A percentile compares a stretch with the other conserved stretches of the same genome.
Evolutionary conservation across 352 stramenopile species (phyloP).

Genomic region (Phytophthora litchii): DNA sequence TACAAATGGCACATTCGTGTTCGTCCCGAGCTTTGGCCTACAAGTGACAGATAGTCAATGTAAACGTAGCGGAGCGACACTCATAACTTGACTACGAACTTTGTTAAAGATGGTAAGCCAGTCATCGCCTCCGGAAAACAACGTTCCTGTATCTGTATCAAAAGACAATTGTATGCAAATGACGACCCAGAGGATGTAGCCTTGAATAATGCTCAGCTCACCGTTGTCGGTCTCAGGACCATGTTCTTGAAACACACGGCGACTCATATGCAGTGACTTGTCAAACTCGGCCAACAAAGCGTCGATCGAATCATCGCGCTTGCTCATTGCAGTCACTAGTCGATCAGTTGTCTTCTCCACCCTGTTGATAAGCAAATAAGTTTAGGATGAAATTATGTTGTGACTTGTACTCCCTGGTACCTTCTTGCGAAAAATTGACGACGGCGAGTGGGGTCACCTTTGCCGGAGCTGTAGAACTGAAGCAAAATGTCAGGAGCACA

Average conservation of each 20-base stretch:
- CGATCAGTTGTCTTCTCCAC: conserved; percentile 62
- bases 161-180: too few relatives aligned
- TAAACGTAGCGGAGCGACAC: too few relatives aligned
- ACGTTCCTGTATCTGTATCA: conserved; percentile 4
- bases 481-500: not conserved
- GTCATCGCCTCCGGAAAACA: conserved; percentile 27
- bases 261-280: conserved; percentile 65
- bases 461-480: conserved; percentile 73
- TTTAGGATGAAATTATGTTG: not conserved
- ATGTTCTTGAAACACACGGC: conserved; percentile 58
- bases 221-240: conserved; percentile 45
- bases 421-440: conserved; percentile 72
- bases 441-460: conserved; percentile 58
- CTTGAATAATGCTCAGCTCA: conserved; percentile 1
- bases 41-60: not conserved
- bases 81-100: conserved; percentile 2
- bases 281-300: conserved; percentile 81
- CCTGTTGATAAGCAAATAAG: conserved; percentile 30
- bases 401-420: conserved; percentile 18
- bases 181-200: too few relatives aligned
- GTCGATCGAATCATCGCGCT: conserved; percentile 83
- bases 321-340: conserved; percentile 61
- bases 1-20: conserved; percentile 82
- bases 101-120: conserved; percentile 52
- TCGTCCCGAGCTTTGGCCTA: conserved; percentile 56